Base-by-base conservation (phyloP, 345 rosid species). In the Brassica carinata region DNA sequence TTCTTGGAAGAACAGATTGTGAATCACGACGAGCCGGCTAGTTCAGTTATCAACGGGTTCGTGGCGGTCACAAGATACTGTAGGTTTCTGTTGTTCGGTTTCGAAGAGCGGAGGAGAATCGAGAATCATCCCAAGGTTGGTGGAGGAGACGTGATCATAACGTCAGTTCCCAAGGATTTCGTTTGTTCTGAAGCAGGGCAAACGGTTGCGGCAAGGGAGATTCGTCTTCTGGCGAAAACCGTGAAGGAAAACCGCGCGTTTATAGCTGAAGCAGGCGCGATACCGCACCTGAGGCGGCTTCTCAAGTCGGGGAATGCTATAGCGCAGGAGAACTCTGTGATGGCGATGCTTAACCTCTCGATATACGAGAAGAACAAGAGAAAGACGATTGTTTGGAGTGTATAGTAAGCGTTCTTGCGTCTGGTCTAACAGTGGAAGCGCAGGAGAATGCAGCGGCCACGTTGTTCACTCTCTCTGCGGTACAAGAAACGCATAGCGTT, bases 361-460 rank as follows among this genome's bases (percentile, higher is more conserved):
- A 96, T 94, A 7, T 88, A 90, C 43, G 97, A 94, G 34, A 91
- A 86, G 88, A 96, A 96, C 72, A 96, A 92, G 93, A 96, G 3
- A 97, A 96, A 88, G 78, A 51, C 0, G 93, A 90, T 55, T 96
- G 97, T 81, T 84, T 96, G 75, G 84, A 85, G 71, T 89, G 94
- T 1, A 89, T 94, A 11, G 94, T 94, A 11, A 86, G 83, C 11
- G 97, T 92, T 2, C 83, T 94, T 68, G 88, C 87, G 51, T 82
- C 81, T 7, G 98, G 99, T 40, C 84, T 87, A 19, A 90, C 98
- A 8, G 91, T 89, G 18, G 95, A 91, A 68, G 94, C 95, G 0
- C 90, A 92, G 83, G 97, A 96, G 84, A 96, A 96, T 55, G 99
- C 98, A 15, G 97, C 98, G 2, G 98, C 98, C 0, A 94, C 98